Evolutionary conservation across 2,329 filamentous ascomycete species (phyloP).

Genomic region (Aureobasidium vineae): DNA sequence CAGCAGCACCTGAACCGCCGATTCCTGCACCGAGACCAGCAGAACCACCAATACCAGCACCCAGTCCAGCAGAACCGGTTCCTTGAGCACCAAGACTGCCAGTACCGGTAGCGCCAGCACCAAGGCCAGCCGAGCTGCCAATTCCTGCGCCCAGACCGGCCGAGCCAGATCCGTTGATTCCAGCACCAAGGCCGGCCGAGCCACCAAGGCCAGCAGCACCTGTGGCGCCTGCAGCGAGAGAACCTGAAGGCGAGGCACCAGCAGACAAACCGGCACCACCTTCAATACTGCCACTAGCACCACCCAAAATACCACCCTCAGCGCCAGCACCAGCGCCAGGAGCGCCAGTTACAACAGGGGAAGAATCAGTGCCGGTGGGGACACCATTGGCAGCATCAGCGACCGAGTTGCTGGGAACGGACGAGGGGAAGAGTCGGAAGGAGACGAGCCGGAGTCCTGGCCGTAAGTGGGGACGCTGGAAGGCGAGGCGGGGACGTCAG

Average conservation of each 20-base stretch:
- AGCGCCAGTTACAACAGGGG: conserved; percentile 36
- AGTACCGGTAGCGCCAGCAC: conserved; percentile 31
- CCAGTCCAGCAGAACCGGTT: not conserved
- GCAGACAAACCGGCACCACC: not conserved
- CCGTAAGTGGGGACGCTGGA: conserved; percentile 1
- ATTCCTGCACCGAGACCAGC: conserved; percentile 30
- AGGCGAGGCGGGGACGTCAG: not conserved
- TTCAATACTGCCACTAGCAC: too few species aligned
- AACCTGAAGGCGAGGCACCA: not conserved
- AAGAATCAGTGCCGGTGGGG: conserved; percentile 40
- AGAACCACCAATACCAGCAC: conserved; percentile 44
- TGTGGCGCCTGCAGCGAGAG: not conserved
- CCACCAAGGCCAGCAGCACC: conserved; percentile 22
- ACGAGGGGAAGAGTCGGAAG: conserved; percentile 9
- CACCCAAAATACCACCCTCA: not conserved
- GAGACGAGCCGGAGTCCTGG: not conserved
- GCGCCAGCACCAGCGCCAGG: too few species aligned
- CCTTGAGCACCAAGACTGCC: conserved; percentile 34
- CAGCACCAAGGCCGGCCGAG: conserved; percentile 32
- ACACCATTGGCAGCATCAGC: conserved; percentile 47
- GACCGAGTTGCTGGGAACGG: conserved; percentile 26
- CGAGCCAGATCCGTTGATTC: conserved; percentile 34
- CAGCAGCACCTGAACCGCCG: conserved; percentile 36
- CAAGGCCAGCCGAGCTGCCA: conserved; percentile 37
- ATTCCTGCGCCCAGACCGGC: conserved; percentile 34